phyloP scores from a whole-genome alignment of 805 yeast species.

The Crinitomyces ghanaensis region DNA sequence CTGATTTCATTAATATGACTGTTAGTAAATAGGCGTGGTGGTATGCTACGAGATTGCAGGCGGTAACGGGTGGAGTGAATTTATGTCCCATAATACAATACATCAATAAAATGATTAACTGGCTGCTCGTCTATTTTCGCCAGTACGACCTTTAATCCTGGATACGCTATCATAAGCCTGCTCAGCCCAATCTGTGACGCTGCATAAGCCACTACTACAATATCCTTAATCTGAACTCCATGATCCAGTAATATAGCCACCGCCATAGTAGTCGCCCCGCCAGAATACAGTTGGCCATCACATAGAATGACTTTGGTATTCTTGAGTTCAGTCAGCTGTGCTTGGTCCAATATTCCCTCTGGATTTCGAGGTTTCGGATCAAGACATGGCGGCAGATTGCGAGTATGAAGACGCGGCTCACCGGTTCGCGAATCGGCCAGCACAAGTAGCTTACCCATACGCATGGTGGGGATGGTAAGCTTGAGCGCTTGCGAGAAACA shows the following conservation, averaged over 20 bases:
- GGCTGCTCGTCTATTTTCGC: constrained; percentile 51
- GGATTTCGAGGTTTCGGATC: constrained; percentile 11
- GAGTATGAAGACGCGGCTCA: constrained; percentile 86
- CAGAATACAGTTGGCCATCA: constrained; percentile 83
- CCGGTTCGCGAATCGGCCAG: constrained; percentile 86
- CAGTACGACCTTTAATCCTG: constrained; percentile 53
- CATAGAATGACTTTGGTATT: constrained; percentile 46
- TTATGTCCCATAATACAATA: constrained; percentile 63
- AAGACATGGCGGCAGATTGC: constrained; percentile 45
- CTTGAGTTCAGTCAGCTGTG: constrained; percentile 11
- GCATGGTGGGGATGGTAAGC: constrained; percentile 58
- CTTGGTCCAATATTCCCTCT: constrained; percentile 6
- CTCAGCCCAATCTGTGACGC: constrained; percentile 73
- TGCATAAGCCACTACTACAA: constrained; percentile 57
- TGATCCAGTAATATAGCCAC: constrained; percentile 79
- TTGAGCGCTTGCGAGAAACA: constrained; percentile 74
- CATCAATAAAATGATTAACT: constrained; percentile 58
- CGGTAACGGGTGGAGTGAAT: background rate
- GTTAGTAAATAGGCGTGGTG: no score
- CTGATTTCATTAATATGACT: background rate
- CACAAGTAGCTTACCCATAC: constrained; percentile 72
- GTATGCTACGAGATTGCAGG: no score
- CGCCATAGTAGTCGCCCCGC: constrained; percentile 93
- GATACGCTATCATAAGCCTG: constrained; percentile 65
- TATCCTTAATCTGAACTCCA: constrained; percentile 47